Base-by-base conservation (phyloP, 2,329 filamentous ascomycete genomes). In the Xylaria sp. region DNA sequence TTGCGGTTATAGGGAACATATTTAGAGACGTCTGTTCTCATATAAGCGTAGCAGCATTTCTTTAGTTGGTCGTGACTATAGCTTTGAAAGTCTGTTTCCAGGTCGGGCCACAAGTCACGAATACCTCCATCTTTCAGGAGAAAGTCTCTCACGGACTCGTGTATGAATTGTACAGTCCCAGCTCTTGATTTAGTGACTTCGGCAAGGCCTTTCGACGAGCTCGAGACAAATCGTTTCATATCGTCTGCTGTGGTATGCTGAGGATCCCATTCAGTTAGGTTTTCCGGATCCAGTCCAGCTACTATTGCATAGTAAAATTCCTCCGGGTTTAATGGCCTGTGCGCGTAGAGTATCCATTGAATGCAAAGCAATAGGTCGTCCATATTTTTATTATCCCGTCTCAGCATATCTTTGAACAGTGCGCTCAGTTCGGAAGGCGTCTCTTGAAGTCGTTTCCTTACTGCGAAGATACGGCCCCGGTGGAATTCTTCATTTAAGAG, bases 81-180 rank as follows among this genome's bases (percentile, higher is more conserved):
- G 15, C 65, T 74, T 1, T 86, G 81, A 57, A 88, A 80, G 51
- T 83, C 79, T 58, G 71, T 63, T 0, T 76, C 76, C n/a, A 78
- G 67, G 23, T 81, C 77, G 3, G 81, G 75, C 76, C 77, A 80
- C 0, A 83, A 28, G 0, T 77, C 65, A 0, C 58, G 9, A 0
- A 83, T 70, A 0, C 82, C 82, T 0, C 74, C 68, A 1, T 81
- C 79, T 15, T 80, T 80, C 2, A 85, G 28, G 0, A 87, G 76
- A 55, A 84, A 87, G 13, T 87, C 85, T 0, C 80, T 75, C 0
- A 87, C 83, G 0, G 85, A 86, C 66, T 87, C 84, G 44, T 87
- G 85, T 4, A 87, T 87, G 72, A 87, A 88, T 65, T 88, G 86
- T 0, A 87, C 82, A 0, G 73, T 82, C 0, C 74, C 71, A 0